Evolutionary conservation across 2,329 filamentous ascomycete species (phyloP), one percentile per base, ranked within the genome.

Genomic region (Penicillium corylophilum): DNA sequence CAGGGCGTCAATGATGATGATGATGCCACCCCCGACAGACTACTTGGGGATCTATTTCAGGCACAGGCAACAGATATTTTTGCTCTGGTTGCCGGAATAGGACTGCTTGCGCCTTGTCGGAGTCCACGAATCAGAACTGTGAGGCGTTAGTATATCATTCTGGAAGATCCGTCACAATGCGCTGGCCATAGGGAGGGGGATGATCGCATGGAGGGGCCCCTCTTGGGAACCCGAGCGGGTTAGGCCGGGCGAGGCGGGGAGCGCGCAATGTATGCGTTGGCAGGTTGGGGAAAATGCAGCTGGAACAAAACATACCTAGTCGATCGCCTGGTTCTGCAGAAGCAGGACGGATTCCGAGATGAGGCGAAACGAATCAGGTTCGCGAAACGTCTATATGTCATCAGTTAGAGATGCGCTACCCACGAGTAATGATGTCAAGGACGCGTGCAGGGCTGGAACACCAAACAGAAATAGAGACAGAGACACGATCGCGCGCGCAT

Each of bases 191-290:
- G 48, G 54, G 48, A 57, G 48, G 48, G 43, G 45, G 48, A 26
- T 46, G 33, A 50, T 50, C 35, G 5, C 28, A 46, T 55, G 58
- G 51, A 57, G 60, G 56, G 56, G 51, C 51, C 54, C 52, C 55
- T 51, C 38, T 36, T 33, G 44, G 41, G 50, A 59, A 46, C 58
- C 63, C 59, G 57, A 63, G 62, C 60, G 57, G 61, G 57, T 65
- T 64, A 63, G 59, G 60, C 53, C 59, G 52, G 57, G 53, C 48
- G 40, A 46, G 35, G 44, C 35, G 48, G 52, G 53, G 55, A 33
- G 47, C 45, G 47, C 62, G 56, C 62, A 60, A 68, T 67, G 70
- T 70, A 71, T 72, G 70, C 69, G 70, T 70, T 72, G 70, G 70
- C 70, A 72, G 56, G 48, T 57, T 43, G 50, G 64, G 62, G 60